Base-by-base conservation (phyloP, 495 filamentous ascomycete genomes). In the Aspergillus panamensis region DNA sequence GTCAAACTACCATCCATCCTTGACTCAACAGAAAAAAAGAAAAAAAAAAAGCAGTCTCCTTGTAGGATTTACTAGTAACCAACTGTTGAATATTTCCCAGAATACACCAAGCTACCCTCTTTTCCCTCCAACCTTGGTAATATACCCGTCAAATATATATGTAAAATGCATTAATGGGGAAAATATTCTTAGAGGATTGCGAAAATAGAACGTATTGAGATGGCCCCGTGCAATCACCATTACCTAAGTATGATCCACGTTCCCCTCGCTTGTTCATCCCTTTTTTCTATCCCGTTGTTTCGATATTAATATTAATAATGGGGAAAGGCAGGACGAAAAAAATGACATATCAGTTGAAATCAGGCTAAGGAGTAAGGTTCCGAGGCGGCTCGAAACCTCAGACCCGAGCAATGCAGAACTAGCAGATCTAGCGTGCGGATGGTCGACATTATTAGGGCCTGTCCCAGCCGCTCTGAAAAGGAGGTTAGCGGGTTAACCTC, bases 401-500 rank as follows among this genome's bases (percentile, higher is more conserved):
- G n/a, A 25, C 17, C 42, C 42, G 20, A 19, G 9, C 7, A 45
- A 45, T 45, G 42, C 8, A 45, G 33, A 53, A 42, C 50, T 53
- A 53, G 32, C 39, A 12, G 33, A 53, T 53, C 33, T 39, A 53
- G 50, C 42, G 33, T 40, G 21, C 50, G 35, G n/a, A 52, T 52
- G 49, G 30, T 9, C 29, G 16, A 25, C 21, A 32, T 9, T 40
- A 32, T 9, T 40, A 13, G 8, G 37, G 9, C 6, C 35, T 39
- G 10, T 39, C 35, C 6, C 35, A 12, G 35, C 16, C 14, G 42
- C 16, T 16, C 14, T 1, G 19, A 20, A 9, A 20, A 45, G 8
- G 19, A 20, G 19, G 20, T 44, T 8, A 45, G 16, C 19, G 42
- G 8, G 20, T 20, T 45, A 20, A n/a, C 16, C 17, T 17, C 16